Evolutionary conservation across 2,329 filamentous ascomycete genomes (phyloP).

Genomic region (Fusarium xyrophilum): DNA sequence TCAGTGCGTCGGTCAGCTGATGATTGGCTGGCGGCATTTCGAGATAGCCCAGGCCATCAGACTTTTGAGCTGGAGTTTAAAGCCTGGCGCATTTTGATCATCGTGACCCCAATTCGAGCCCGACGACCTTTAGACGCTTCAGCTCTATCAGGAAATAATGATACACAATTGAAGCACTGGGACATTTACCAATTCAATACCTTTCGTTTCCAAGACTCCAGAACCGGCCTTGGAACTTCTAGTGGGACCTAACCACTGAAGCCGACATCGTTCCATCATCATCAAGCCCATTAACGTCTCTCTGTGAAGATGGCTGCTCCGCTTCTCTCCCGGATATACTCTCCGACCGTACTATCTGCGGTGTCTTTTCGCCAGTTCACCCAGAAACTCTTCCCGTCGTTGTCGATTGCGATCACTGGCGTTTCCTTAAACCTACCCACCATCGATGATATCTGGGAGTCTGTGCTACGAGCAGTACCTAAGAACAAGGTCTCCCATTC

Average conservation of each 20-base stretch:
- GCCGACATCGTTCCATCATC: constrained; percentile 13
- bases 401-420: constrained; percentile 66
- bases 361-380: constrained; percentile 56
- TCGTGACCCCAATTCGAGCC: constrained; percentile 27
- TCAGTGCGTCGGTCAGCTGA: constrained; percentile 43
- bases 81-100: constrained; percentile 37
- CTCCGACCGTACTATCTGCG: constrained; percentile 50
- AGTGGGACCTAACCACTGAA: constrained; percentile 15
- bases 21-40: constrained; percentile 45
- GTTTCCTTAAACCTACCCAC: constrained; percentile 63
- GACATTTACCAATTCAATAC: background rate
- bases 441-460: constrained; percentile 87
- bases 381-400: constrained; percentile 58
- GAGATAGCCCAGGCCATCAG: constrained; percentile 42
- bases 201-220: background rate
- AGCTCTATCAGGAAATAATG: background rate
- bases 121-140: constrained; percentile 21
- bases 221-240: background rate
- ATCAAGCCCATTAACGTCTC: constrained; percentile 1
- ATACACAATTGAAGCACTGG: constrained; percentile 8
- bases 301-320: constrained; percentile 56
- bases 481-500: constrained; percentile 99
- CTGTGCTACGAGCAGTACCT: constrained; percentile 87
- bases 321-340: constrained; percentile 63
- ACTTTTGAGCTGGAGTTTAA: constrained; percentile 43